A percentile compares a stretch with the other conserved stretches of the same genome.
phyloP scores from a whole-genome alignment of 176 grass and related monocot genomes.

The Stipa capillata region DNA sequence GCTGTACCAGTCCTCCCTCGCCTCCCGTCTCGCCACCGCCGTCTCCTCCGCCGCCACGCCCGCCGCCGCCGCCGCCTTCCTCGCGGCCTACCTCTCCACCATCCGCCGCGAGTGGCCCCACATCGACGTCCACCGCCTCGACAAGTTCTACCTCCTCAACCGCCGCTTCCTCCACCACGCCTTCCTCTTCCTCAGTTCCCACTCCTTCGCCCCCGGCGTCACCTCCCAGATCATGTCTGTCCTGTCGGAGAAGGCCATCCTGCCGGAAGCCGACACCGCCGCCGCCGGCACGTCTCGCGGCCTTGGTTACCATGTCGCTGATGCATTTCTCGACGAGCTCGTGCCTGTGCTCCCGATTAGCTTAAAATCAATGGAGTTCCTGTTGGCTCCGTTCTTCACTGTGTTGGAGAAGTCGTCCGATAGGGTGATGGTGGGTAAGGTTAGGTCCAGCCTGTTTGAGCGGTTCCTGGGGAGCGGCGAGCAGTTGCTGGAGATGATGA shows the following conservation, averaged over 20 bases:
- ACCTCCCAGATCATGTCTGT: constrained; percentile 29
- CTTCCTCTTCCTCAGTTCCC: constrained; percentile 51
- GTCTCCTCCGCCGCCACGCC: constrained; percentile 30
- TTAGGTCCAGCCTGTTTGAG: constrained; percentile 56
- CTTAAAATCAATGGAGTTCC: constrained; percentile 18
- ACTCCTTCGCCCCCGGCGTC: constrained; percentile 38
- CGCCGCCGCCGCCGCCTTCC: constrained; percentile 40
- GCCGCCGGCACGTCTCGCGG: constrained; percentile 22
- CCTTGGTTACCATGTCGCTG: constrained; percentile 70
- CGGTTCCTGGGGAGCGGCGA: constrained; percentile 41
- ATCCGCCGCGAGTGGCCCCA: constrained; percentile 74
- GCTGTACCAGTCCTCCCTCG: constrained; percentile 58
- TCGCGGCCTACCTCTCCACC: constrained; percentile 62
- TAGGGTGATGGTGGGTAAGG: constrained; percentile 68
- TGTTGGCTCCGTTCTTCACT: constrained; percentile 60
- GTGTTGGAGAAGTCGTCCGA: constrained; percentile 58
- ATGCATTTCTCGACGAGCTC: constrained; percentile 79
- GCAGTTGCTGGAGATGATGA: constrained; percentile 38
- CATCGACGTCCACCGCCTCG: constrained; percentile 88
- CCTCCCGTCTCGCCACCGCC: constrained; percentile 53
- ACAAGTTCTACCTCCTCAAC: constrained; percentile 97
- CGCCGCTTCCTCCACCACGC: constrained; percentile 63
- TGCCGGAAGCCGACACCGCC: constrained; percentile 26
- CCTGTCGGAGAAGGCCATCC: constrained; percentile 45
- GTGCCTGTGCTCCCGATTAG: constrained; percentile 49